Base-by-base conservation (phyloP, 1,139 yeast genomes). In the Candida gigantensis region DNA sequence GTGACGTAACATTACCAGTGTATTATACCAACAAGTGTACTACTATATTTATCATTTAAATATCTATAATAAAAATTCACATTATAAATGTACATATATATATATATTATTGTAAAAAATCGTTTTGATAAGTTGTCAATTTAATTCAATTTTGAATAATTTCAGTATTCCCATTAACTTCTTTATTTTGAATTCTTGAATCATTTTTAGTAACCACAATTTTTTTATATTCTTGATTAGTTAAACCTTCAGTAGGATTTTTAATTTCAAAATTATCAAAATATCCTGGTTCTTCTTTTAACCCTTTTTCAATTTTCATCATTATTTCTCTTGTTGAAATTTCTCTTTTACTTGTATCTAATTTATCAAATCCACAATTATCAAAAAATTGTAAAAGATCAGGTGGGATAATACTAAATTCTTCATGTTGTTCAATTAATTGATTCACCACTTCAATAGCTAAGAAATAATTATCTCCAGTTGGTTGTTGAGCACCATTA, bases 381-480 rank as follows among this genome's bases (percentile, higher is more conserved):
- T 68, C 67, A 43, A 49, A 68, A 40, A 68, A 65, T 21, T 56
- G 60, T 44, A 65, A 54, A 39, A 72, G 49, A 51, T 79, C 86
- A 5, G 54, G 58, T 0, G 98, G 97, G 24, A 90, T 83, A 35
- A 81, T 72, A 34, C 90, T 77, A 47, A 92, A 75, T 40, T 85
- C 87, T 49, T 86, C 92, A 56, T 87, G 92, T 42, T 82, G 74
- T 43, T 87, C 88, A 46, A 94, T 89, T 59, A 94, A 68, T 47
- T 81, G 81, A 57, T 88, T 86, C 24, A 92, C 84, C 24, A 90
- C 94, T 57, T 90, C 97, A 54, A 92, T 90, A 1, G 95, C 95
- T 49, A 88, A 68, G 54, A 90, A 87, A 54, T 90, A 88, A 25
- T 83, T 79, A 45, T 90, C 97, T 14, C 96, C 72, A 2, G 65